Evolutionary conservation across 805 yeast species (phyloP).

Genomic region (Yarrowia sp.): DNA sequence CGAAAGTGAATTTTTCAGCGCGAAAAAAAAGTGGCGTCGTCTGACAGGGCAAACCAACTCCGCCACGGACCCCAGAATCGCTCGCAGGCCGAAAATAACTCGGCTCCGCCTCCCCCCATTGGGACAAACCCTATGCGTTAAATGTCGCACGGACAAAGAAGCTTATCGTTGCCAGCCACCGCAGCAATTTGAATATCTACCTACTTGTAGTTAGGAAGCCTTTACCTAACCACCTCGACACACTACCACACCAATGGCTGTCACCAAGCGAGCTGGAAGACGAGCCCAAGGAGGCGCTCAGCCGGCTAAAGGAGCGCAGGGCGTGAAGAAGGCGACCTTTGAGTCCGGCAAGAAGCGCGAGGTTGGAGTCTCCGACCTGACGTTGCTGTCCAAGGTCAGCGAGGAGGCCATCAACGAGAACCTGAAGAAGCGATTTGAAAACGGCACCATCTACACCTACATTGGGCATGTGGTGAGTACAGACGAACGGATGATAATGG

Average conservation of each 20-base stretch:
- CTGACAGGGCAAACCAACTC: no score
- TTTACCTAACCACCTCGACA: not conserved
- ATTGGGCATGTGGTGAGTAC: constrained; percentile 41
- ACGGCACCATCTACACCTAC: constrained; percentile 71
- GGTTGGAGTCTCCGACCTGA: constrained; percentile 96
- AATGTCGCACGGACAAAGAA: constrained; percentile 26
- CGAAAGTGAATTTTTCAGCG: no score
- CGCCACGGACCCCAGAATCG: no score
- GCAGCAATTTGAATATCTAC: constrained; percentile 24
- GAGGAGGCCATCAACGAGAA: constrained; percentile 93
- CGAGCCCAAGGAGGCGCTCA: constrained; percentile 53
- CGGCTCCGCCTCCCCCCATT: constrained; percentile 24
- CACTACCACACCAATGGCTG: constrained; percentile 53
- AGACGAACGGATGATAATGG: not conserved
- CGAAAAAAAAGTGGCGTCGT: no score
- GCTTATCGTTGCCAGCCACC: constrained; percentile 27
- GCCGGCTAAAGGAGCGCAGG: constrained; percentile 43
- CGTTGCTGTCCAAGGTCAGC: constrained; percentile 80
- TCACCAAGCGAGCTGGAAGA: constrained; percentile 71
- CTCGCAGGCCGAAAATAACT: constrained; percentile 21
- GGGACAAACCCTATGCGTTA: constrained; percentile 26
- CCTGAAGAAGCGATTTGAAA: constrained; percentile 81
- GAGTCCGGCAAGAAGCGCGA: constrained; percentile 87
- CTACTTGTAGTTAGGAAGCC: not conserved
- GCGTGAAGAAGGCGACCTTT: constrained; percentile 83